phyloP scores from a whole-genome alignment of 768 basidiomycete species.

The Lactarius tabidus region DNA sequence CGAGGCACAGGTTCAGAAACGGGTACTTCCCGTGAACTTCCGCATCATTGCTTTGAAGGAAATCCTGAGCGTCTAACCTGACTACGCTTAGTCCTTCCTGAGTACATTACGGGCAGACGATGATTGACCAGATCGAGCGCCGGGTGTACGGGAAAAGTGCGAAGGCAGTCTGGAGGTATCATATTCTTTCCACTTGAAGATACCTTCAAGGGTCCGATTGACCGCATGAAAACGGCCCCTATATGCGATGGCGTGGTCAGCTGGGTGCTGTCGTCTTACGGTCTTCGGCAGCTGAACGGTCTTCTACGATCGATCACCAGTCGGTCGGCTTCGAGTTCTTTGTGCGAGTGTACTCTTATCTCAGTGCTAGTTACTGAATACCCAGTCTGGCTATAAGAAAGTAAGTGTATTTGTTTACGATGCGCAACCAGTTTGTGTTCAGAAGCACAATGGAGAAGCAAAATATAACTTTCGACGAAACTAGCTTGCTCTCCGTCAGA shows the following conservation, averaged over 20 bases:
- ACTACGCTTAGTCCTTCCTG: constrained; percentile 49
- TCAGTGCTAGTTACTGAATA: constrained; percentile 22
- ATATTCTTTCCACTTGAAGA: constrained; percentile 31
- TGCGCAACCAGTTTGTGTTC: too few species aligned
- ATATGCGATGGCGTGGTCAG: constrained; percentile 50
- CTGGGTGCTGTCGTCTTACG: constrained; percentile 52
- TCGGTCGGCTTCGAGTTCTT: constrained; percentile 36
- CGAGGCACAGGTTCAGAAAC: constrained; percentile 48
- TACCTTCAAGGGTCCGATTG: constrained; percentile 28
- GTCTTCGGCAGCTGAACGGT: constrained; percentile 44
- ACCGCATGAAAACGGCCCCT: constrained; percentile 26
- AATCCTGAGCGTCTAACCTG: constrained; percentile 48
- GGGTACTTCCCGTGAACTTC: constrained; percentile 46
- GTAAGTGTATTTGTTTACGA: neutral
- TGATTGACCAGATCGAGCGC: constrained; percentile 48
- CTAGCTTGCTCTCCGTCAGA: too few species aligned
- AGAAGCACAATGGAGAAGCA: too few species aligned
- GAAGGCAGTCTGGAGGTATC: constrained; percentile 33
- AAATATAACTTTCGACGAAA: too few species aligned
- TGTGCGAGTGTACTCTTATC: neutral
- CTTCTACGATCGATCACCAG: constrained; percentile 41
- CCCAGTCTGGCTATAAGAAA: constrained; percentile 33
- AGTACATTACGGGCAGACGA: constrained; percentile 47
- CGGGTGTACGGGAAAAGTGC: constrained; percentile 15
- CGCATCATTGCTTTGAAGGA: constrained; percentile 38